Base-by-base conservation (phyloP, 2,329 filamentous ascomycete species). In the Endoconidiophora laricicola region DNA sequence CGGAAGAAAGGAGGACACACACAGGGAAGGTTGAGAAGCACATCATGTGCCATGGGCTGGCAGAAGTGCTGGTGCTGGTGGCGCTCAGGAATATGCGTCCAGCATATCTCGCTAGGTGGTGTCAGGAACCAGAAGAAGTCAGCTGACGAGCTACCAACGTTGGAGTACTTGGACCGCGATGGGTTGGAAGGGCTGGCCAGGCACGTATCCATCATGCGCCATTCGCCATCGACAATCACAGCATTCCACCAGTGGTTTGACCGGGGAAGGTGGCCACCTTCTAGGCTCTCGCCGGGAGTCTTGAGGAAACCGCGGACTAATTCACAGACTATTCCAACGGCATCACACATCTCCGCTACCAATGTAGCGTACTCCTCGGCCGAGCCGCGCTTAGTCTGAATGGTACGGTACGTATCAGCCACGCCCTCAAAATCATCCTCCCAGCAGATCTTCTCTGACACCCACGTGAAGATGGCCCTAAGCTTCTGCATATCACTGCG, bases 181-280 rank as follows among this genome's bases (percentile, higher is more conserved):
- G 91, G 90, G 59, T 96, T 86, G 0, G 90, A 94, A 10, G 90
- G 88, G 55, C 83, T 88, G 3, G 91, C 87, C 44, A 98, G 71
- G 36, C 86, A 93, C 62, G 86, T 91, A 63, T 98, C 91, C 69
- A 98, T 86, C 56, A 96, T 83, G 46, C 91, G 83, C 91, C 91
- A 98, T 65, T 95, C 87, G 20, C 84, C 82, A 62, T 98, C 91
- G 6, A 95, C 80, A 36, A 95, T 68, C 16, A 96, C 86, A 0
- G 86, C 81, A 58, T 98, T 98, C 91, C 91, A 98, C 79, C 84
- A 96, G 65, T 98, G 91, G 60, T 98, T 98, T 0, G 90, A 75
- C 26, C 81, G 78, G n/a, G 86, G 85, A 62, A 90, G 78, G 52
- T 82, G 81, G 54, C 83, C 84, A 41, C 87, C 70, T 58, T 96